A percentile compares a stretch with the other conserved stretches of the same genome.
phyloP scores from a whole-genome alignment of 1,284 basidiomycete species.

The Cutaneotrichosporon cutaneum region DNA sequence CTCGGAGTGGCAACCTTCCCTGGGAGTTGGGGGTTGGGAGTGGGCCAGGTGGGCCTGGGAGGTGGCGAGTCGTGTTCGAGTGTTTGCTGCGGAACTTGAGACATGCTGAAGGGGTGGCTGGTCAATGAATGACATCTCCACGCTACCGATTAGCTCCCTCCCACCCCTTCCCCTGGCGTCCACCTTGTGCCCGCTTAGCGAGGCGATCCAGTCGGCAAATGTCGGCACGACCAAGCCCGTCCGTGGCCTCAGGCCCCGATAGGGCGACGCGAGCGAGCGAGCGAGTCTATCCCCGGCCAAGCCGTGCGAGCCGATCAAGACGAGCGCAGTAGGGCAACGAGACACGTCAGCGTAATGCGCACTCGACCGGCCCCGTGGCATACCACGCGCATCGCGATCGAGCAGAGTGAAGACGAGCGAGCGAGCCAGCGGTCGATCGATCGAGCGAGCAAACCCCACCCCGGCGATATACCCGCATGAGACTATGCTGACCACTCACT shows the following conservation, averaged over 20 bases:
- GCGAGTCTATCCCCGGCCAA: not conserved
- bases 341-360: not conserved
- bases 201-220: conserved; percentile 1
- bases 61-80: not conserved
- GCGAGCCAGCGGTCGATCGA: conserved; percentile 10
- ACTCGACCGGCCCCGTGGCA: not conserved
- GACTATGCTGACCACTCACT: conserved; percentile 39
- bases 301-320: conserved; percentile 11
- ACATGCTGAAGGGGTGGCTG: not conserved
- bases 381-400: conserved; percentile 9
- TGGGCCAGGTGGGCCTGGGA: not conserved
- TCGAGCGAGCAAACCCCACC: not conserved
- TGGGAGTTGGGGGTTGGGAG: not conserved
- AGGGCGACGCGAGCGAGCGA: conserved; percentile 3
- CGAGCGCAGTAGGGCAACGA: conserved; percentile 7
- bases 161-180: conserved; percentile 10
- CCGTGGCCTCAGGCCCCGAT: not conserved
- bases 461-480: conserved; percentile 2
- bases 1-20: not conserved
- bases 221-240: not conserved
- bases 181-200: conserved; percentile 21
- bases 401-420: conserved; percentile 7
- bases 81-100: not conserved
- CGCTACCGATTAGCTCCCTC: not conserved
- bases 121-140: not conserved